Evolutionary conservation across 2,329 filamentous ascomycete genomes (phyloP), one percentile per base, ranked within the genome.

Genomic region (Escovopsis weberi): DNA sequence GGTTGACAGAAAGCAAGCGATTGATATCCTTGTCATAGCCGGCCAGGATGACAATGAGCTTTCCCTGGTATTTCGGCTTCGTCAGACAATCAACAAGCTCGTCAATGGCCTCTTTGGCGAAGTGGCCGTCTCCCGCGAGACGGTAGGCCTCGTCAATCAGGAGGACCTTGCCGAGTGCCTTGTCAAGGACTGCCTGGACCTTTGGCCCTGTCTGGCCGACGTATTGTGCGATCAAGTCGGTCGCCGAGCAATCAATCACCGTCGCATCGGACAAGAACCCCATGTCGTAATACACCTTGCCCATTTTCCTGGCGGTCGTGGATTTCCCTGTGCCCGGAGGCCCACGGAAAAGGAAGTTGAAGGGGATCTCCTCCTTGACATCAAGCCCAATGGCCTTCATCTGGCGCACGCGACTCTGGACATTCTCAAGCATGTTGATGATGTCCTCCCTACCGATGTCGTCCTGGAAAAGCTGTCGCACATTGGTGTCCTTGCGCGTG

Each of bases 101-200:
- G 37, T 74, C 70, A 2, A 74, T 57, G 0, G 72, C 71, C 45
- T 75, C 71, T 37, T 71, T 69, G 0, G 73, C 77, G 49, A 75
- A 85, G 0, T 53, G 51, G 0, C 74, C 74, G 1, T 73, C 69
- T 32, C 28, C 28, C 0, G 50, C 49, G 1, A 85, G 68, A 0
- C 80, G 69, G 48, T 85, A 85, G 0, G 81, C 81, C 53, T 85
- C 80, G 43, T 86, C 82, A 7, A 87, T 71, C 46, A 86, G 79
- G 0, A 87, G 64, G 0, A 86, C 75, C 19, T 71, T 74, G 0
- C 82, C 81, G 0, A 85, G 64, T 0, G 73, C 74, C 33, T 66
- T 72, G 42, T 84, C 76, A 0, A 86, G 59, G 0, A 72, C 57
- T 1, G 53, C 26, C 28, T 72, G 64, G 0, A 80, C 76, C 47